Percentiles rank a stretch among this genome's conserved stretches.
Conservation (phyloP, 1,139 yeast species). For the Wickerhamomyces sp. region DNA sequence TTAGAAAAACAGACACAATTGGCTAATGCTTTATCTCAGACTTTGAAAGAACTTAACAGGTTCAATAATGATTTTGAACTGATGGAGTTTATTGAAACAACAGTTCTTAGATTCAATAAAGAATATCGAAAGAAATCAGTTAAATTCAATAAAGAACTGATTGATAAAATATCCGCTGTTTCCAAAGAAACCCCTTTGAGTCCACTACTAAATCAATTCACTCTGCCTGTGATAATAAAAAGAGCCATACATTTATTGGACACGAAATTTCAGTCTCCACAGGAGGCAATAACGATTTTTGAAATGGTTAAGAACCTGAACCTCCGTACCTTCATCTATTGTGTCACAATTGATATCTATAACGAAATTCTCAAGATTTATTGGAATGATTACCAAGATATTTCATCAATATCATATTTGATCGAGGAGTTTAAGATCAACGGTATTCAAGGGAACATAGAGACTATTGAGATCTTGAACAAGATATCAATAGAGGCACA, state of each 20-base stretch:
- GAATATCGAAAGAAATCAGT: not conserved
- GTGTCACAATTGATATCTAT: slow-evolving; percentile 37
- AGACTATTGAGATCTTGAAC: slow-evolving; percentile 30
- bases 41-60: not conserved
- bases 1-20: slow-evolving; percentile 2
- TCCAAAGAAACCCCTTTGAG: slow-evolving; percentile 50
- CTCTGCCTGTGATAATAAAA: slow-evolving; percentile 17
- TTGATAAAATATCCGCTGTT: not conserved
- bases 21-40: not conserved
- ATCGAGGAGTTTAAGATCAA: slow-evolving; percentile 39
- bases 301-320: slow-evolving; percentile 32
- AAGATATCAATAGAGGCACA: slow-evolving; percentile 13
- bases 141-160: slow-evolving; percentile 2
- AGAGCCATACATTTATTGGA: slow-evolving; percentile 24
- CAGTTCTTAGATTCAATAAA: not conserved
- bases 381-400: slow-evolving; percentile 37
- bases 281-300: slow-evolving; percentile 35
- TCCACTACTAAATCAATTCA: slow-evolving; percentile 50
- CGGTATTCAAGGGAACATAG: slow-evolving; percentile 35
- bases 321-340: slow-evolving; percentile 32
- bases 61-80: slow-evolving; percentile 3
- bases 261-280: slow-evolving; percentile 30
- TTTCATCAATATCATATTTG: slow-evolving; percentile 30
- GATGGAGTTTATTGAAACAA: slow-evolving; percentile 1
- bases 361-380: slow-evolving; percentile 32